Base-by-base conservation (phyloP, 2,329 filamentous ascomycete genomes). In the Nemania sp. region DNA sequence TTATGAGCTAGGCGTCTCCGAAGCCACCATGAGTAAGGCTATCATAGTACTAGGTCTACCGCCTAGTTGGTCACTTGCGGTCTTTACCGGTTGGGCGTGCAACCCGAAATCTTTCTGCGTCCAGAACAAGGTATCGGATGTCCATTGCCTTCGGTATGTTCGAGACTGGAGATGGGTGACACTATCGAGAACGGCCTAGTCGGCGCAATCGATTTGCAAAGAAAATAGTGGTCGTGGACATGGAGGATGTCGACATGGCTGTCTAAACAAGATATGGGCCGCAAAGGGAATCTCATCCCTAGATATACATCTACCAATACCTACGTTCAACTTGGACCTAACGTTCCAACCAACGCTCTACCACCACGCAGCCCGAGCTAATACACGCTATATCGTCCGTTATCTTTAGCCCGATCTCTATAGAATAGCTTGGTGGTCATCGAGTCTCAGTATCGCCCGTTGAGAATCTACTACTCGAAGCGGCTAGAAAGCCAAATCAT, bases 401-500 rank as follows among this genome's bases (percentile, higher is more conserved):
- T 18, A 35, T 53, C 56, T 22, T 53, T 52, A 26, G 45, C 51
- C 41, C 18, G 22, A 53, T 41, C 41, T 22, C 35, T 29, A 11
- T 5, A 41, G 27, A 38, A 59, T 20, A 35, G 32, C 8, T 29
- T 29, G 18, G 15, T 41, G 47, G 27, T 51, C 18, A 26, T 11
- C n/a, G 22, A 11, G 26, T 60, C 20, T 27, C 38, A 13, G 26
- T 26, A 24, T 35, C 11, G 29, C 26, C 47, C 13, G 20, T 45
- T 20, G 5, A 26, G 29, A 54, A 56, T 49, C 45, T 49, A 68
- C 62, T 68, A 38, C 61, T 38, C 13, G 41, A 65, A 70, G 53
- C 20, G 66, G 66, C 62, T 68, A 68, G 65, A 45, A 20, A 27
- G 32, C n/a, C 20, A n/a, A 24, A 43, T 35, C 6, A 45, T 64